Evolutionary conservation across 441 rosid species (phyloP), one percentile per base, ranked within the genome.

Genomic region (Syzygium malaccense): DNA sequence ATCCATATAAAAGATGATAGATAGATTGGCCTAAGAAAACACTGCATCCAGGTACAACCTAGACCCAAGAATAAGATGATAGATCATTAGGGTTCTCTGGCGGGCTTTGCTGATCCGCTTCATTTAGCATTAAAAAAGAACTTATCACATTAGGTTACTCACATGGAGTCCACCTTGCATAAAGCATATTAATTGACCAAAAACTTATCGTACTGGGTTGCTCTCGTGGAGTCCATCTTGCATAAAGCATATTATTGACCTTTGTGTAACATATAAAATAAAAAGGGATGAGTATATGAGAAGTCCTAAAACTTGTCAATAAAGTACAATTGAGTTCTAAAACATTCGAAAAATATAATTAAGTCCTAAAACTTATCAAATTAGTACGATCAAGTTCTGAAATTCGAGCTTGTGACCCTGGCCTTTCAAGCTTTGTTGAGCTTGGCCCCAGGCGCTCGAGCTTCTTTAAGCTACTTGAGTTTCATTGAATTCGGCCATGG

Each of bases 271-370:
- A 0, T 5, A 26, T 58, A 58, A 58, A 2, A 12, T 58, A 58
- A 26, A 25, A 58, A 58, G 30, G 64, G n/a, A 57, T 0, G 0
- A 57, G 0, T 57, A 25, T 10, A 57, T 57, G 0, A 57, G 6
- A 0, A 57, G n/a, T 25, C 4, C 3, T 25, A 57, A 57, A 57
- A 2, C 62, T 25, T 25, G 13, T 25, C 0, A 57, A 25, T 14
- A 57, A 57, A 57, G 11, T 57, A 57, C 8, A 57, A 57, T 26
- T 58, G 30, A 5, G 2, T 58, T 3, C 14, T 12, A 26, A 58
- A 26, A 2, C 1, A 10, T 58, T 58, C 3, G 4, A 25, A 57
- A 25, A 4, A 58, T 58, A 2, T 1, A 58, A 58, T 58, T 1
- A 56, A 56, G 5, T 56, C 9, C 2, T 23, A 56, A 56, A 56